Percentiles rank a stretch among this genome's conserved stretches.
Conservation (phyloP, 495 filamentous ascomycete genomes). For the Aspergillus nanangensis region DNA sequence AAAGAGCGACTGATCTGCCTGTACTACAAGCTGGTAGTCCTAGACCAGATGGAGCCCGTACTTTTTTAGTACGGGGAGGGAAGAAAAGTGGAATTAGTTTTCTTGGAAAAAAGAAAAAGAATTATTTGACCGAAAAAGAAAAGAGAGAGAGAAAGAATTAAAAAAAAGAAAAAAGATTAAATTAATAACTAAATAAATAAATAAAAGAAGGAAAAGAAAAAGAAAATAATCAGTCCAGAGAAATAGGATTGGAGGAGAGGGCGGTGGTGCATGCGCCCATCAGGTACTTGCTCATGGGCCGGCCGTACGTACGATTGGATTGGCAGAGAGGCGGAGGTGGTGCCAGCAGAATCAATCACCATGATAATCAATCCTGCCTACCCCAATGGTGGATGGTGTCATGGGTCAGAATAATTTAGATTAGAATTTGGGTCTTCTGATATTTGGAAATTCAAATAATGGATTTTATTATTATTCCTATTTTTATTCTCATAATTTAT, state of each 20-base stretch:
- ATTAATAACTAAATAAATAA: not conserved
- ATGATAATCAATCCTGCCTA: slow-evolving; percentile 5
- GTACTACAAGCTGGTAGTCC: slow-evolving; percentile 30
- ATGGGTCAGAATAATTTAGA: slow-evolving; percentile 1
- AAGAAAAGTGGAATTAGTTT: slow-evolving; percentile 10
- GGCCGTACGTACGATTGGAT: not conserved
- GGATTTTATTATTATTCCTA: slow-evolving; percentile 1
- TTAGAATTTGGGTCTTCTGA: not conserved
- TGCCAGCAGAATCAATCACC: slow-evolving; percentile 3
- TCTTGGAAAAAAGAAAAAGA: slow-evolving; percentile 6
- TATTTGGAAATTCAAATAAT: too few relatives aligned
- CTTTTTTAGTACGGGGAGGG: too few relatives aligned
- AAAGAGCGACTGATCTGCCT: slow-evolving; percentile 41
- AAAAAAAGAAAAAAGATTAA: not conserved
- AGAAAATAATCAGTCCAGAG: too few relatives aligned
- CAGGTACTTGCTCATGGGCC: slow-evolving; percentile 1
- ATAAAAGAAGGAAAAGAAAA: too few relatives aligned
- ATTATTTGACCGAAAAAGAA: not conserved
- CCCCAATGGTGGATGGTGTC: not conserved
- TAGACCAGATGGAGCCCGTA: slow-evolving; percentile 32
- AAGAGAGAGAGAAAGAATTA: too few relatives aligned
- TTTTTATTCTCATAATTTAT: too few relatives aligned
- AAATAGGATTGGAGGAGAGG: not conserved
- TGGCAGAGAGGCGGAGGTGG: slow-evolving; percentile 1
- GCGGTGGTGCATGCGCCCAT: slow-evolving; percentile 7